Conservation (phyloP, 106 monocot genomes). For the Dendrobium catenatum region DNA sequence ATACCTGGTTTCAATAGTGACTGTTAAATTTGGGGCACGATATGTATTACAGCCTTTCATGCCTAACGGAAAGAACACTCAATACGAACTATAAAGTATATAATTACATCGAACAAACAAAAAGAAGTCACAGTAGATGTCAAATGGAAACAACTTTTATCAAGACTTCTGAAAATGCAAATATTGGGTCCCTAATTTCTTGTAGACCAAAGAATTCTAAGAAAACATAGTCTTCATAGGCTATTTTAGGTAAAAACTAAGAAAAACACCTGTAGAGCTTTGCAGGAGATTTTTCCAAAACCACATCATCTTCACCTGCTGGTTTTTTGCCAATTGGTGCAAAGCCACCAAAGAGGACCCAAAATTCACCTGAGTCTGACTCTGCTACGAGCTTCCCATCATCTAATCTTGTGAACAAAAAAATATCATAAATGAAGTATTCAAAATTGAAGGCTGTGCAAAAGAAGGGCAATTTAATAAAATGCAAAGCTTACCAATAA, state of each 20-base stretch:
- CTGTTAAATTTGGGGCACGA: too few species aligned
- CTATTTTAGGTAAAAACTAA: not conserved
- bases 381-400: slow-evolving; percentile 44
- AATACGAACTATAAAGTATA: too few species aligned
- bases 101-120: too few species aligned
- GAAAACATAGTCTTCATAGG: not conserved
- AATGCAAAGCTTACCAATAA: slow-evolving; percentile 28
- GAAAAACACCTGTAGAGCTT: slow-evolving; percentile 19
- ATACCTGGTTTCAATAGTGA: too few species aligned
- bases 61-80: too few species aligned
- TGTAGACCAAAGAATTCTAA: not conserved
- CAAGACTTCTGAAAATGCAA: not conserved
- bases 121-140: too few species aligned
- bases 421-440: not conserved
- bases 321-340: slow-evolving; percentile 29
- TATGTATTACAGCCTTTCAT: too few species aligned
- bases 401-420: slow-evolving; percentile 13
- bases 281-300: slow-evolving; percentile 13
- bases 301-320: slow-evolving; percentile 19
- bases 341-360: slow-evolving; percentile 34
- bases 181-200: not conserved
- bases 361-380: slow-evolving; percentile 36
- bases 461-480: not conserved
- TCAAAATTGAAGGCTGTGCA: not conserved
- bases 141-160: too few species aligned